Percentiles rank a stretch among this genome's conserved stretches.
phyloP scores from a whole-genome alignment of 176 grass and related monocot genomes.

The Oropetium thomaeum region DNA sequence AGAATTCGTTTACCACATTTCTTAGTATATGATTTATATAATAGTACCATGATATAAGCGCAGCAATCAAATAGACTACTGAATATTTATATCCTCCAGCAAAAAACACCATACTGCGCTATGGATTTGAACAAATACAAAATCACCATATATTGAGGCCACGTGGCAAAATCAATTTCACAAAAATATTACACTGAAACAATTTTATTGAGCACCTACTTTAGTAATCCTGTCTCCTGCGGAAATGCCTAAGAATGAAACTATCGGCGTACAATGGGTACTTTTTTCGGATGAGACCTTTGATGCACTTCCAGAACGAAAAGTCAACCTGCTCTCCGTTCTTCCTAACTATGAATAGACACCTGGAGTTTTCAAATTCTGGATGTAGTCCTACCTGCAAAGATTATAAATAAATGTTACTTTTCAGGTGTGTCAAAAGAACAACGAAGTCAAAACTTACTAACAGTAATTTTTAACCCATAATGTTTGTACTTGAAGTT shows the following conservation, averaged over 20 bases:
- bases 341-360: conserved; percentile 88
- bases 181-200: conserved; percentile 29
- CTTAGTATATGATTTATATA: too few species aligned
- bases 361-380: conserved; percentile 76
- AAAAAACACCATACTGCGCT: too few species aligned
- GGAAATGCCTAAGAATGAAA: conserved; percentile 93
- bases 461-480: not conserved
- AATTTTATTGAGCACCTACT: not conserved
- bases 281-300: conserved; percentile 86
- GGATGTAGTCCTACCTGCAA: conserved; percentile 88
- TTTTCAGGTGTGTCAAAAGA: not conserved
- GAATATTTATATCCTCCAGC: not conserved
- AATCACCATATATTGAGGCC: conserved; percentile 15
- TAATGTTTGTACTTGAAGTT: not conserved
- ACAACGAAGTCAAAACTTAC: not conserved
- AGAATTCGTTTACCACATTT: not conserved
- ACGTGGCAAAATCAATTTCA: conserved; percentile 23
- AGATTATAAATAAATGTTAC: conserved; percentile 9
- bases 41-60: too few species aligned
- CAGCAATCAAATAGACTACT: not conserved
- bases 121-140: conserved; percentile 19
- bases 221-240: conserved; percentile 65
- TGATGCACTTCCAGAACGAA: conserved; percentile 99
- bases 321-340: conserved; percentile 76
- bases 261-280: conserved; percentile 83